A percentile compares a stretch with the other conserved stretches of the same genome.
Conservation (phyloP, 164 flowering plant genomes). For the Warburgia ugandensis region DNA sequence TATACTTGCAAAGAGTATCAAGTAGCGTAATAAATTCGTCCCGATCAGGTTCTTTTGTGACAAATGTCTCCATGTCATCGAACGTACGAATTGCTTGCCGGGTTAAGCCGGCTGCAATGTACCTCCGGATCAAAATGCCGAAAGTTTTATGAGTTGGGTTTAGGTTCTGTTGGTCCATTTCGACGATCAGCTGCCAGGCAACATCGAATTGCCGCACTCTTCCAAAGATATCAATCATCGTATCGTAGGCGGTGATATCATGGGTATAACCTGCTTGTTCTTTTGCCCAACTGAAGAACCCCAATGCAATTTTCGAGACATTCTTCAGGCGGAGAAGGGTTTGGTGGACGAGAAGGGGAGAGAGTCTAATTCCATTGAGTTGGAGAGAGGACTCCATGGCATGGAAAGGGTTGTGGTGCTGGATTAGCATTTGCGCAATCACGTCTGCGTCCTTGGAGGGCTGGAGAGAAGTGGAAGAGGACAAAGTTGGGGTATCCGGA, state of each 20-base stretch:
- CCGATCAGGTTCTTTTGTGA: constrained; percentile 11
- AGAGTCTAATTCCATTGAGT: constrained; percentile 54
- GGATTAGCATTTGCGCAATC: constrained; percentile 50
- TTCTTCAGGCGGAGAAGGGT: constrained; percentile 65
- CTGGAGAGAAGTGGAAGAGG: constrained; percentile 15
- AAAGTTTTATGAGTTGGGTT: constrained; percentile 44
- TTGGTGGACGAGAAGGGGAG: constrained; percentile 54
- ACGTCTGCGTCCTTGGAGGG: constrained; percentile 61
- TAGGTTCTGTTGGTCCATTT: constrained; percentile 42
- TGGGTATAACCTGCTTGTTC: constrained; percentile 25
- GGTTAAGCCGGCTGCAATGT: constrained; percentile 72
- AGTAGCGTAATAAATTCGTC: constrained; percentile 42
- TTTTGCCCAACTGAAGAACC: constrained; percentile 57
- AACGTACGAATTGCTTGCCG: constrained; percentile 79
- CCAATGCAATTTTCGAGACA: constrained; percentile 66
- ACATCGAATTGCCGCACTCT: constrained; percentile 83
- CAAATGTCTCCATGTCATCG: constrained; percentile 62
- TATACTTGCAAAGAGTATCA: constrained; percentile 86
- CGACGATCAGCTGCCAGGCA: constrained; percentile 72
- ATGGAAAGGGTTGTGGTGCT: constrained; percentile 91
- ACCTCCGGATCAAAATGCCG: constrained; percentile 47
- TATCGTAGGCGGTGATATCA: constrained; percentile 36
- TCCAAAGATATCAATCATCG: constrained; percentile 64
- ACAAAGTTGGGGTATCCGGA: too few relatives aligned
- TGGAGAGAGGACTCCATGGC: constrained; percentile 81